Evolutionary conservation across 257 asterid species (phyloP).

Genomic region (Rehmannia glutinosa): DNA sequence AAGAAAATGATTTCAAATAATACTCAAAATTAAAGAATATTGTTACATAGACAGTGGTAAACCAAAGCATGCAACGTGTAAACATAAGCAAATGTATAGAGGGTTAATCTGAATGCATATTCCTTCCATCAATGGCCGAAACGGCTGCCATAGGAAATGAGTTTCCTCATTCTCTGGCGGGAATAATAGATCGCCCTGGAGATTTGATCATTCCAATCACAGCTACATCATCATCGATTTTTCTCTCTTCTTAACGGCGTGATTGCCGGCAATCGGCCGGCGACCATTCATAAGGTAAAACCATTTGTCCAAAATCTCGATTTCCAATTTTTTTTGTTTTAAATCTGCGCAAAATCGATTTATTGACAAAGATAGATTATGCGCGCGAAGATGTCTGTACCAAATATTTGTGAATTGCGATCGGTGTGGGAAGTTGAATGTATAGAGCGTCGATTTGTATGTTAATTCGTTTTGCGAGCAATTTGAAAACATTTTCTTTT

Average conservation of each 20-base stretch:
- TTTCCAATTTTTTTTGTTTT: background rate
- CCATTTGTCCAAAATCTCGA: background rate
- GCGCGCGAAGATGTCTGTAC: background rate
- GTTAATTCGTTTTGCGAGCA: background rate
- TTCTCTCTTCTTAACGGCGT: constrained; percentile 15
- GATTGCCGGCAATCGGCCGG: constrained; percentile 13
- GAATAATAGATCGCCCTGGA: background rate
- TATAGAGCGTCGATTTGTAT: background rate
- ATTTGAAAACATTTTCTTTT: background rate
- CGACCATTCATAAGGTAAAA: constrained; percentile 23
- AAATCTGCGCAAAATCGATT: background rate
- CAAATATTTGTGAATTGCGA: background rate
- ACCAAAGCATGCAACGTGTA: constrained; percentile 20
- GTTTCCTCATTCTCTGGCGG: constrained; percentile 20
- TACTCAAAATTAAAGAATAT: too few species aligned
- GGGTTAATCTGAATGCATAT: background rate
- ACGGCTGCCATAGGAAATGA: background rate
- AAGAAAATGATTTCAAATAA: too few species aligned
- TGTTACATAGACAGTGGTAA: background rate
- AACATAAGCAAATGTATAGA: constrained; percentile 1
- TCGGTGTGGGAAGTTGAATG: constrained; percentile 5
- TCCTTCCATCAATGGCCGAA: constrained; percentile 12
- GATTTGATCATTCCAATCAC: constrained; percentile 15
- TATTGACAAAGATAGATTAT: background rate
- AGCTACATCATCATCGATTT: background rate